These are phyloP conservation scores for Lyophyllum decastes DNA, from an alignment of 768 basidiomycete species.

Conservation along the genomic window DNA sequence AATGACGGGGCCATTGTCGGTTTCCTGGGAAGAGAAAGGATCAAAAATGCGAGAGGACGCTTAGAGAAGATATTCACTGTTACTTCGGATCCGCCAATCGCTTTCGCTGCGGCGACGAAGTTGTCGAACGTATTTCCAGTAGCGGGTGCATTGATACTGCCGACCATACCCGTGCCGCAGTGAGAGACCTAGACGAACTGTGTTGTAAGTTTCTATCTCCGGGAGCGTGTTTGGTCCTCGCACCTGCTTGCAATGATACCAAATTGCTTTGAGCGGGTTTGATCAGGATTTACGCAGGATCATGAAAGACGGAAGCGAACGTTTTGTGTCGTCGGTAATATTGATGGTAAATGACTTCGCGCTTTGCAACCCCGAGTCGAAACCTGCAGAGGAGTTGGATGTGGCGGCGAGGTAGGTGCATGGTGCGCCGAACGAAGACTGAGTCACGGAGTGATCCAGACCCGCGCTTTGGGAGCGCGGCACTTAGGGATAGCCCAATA, in stretches of 20 bases:
- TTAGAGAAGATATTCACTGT: conserved; percentile 28
- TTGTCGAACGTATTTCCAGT: conserved; percentile 43
- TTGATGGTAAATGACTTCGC: conserved; percentile 45
- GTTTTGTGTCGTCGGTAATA: conserved; percentile 46
- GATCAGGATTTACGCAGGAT: neutral
- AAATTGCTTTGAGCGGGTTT: conserved; percentile 42
- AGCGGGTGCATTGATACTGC: conserved; percentile 49
- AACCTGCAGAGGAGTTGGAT: conserved; percentile 39
- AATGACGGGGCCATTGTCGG: conserved; percentile 36
- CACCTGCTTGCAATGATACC: conserved; percentile 56
- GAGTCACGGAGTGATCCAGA: conserved; percentile 53
- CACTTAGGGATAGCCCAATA: neutral
- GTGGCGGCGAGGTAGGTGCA: conserved; percentile 49
- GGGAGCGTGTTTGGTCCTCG: no score
- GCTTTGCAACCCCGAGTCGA: conserved; percentile 52
- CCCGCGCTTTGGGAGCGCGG: conserved; percentile 33
- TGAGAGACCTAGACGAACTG: conserved; percentile 23
- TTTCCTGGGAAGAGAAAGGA: conserved; percentile 29
- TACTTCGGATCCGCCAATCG: conserved; percentile 33
- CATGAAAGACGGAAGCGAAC: conserved; percentile 30
- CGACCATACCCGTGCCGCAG: conserved; percentile 56
- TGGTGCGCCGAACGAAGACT: conserved; percentile 54
- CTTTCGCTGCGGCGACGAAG: conserved; percentile 41
- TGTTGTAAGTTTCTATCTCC: neutral
- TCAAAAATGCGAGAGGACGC: neutral